Base-by-base conservation (phyloP, 2,329 filamentous ascomycete species). In the Xylariaceae sp. region DNA sequence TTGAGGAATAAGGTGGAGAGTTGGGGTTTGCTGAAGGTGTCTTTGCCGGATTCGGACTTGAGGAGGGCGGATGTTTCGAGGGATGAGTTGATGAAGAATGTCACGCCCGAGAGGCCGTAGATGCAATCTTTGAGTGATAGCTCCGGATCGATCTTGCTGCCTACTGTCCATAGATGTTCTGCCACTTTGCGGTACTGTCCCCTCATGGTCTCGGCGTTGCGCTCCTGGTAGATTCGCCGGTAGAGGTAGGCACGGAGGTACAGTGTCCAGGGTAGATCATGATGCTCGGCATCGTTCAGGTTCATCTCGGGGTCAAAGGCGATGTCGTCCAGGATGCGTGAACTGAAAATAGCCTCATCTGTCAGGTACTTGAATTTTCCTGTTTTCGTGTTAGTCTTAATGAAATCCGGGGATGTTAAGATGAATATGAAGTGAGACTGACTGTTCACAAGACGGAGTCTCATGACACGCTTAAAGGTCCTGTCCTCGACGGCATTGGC, bases 391-490 rank as follows among this genome's bases (percentile, higher is more conserved):
- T 64, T 56, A 64, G 62, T 51, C n/a, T 17, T 17, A n/a, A n/a
- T n/a, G n/a, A n/a, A n/a, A n/a, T n/a, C n/a, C n/a, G n/a, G n/a
- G n/a, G n/a, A n/a, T n/a, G n/a, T n/a, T n/a, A n/a, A n/a, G n/a
- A n/a, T n/a, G n/a, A n/a, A n/a, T n/a, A n/a, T n/a, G n/a, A n/a
- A 30, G 23, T 30, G 55, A 53, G 9, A 61, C 63, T 57, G n/a
- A 65, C 63, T 53, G 53, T 51, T 65, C 4, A 65, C 63, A 44
- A 63, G 61, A 39, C 63, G 61, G 37, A 65, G 63, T 37, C 63
- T 63, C 63, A 65, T 65, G n/a, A 63, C 61, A 56, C 63, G 63
- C 55, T 63, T 63, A 15, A 65, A 65, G 1, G 53, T 63, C 15
- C 63, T 61, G 23, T 63, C 63, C n/a, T 63, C 61, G 45, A 65